A percentile compares a stretch with the other conserved stretches of the same genome.
phyloP scores from a whole-genome alignment of 2,329 filamentous ascomycete genomes.

The Fusarium tuaranense region DNA sequence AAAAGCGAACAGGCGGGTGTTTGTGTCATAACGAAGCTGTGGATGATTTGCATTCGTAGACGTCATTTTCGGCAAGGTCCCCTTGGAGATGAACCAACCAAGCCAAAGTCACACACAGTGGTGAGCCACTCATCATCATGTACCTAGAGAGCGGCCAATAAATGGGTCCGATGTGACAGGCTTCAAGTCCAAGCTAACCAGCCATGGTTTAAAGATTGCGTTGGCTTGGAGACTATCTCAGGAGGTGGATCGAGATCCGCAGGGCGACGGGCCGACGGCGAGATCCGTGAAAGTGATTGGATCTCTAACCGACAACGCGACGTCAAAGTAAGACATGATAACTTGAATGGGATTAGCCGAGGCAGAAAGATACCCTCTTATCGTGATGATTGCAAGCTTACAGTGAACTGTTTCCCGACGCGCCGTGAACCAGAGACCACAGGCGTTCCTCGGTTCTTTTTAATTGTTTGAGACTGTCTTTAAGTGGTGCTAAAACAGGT shows the following conservation, averaged over 20 bases:
- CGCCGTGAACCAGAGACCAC: no score
- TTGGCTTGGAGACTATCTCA: background rate
- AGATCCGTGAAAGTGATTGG: background rate
- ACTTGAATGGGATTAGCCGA: background rate
- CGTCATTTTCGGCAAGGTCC: background rate
- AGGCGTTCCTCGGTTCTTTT: no score
- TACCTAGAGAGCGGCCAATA: background rate
- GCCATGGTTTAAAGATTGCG: background rate
- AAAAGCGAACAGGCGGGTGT: no score
- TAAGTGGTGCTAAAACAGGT: no score
- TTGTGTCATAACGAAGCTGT: no score
- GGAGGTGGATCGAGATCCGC: background rate
- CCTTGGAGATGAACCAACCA: background rate
- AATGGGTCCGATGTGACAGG: background rate
- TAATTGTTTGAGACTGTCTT: no score
- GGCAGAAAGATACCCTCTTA: slow-evolving; percentile 39
- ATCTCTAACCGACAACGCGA: no score
- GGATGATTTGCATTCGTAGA: background rate
- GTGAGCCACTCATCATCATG: background rate
- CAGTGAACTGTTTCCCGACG: no score
- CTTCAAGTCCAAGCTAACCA: background rate
- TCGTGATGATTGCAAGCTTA: background rate
- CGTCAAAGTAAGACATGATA: background rate
- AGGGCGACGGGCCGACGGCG: background rate
- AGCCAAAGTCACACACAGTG: background rate